Evolutionary conservation across 805 yeast species (phyloP), one percentile per base, ranked within the genome.

Genomic region (Metschnikowia drakensbergensis): DNA sequence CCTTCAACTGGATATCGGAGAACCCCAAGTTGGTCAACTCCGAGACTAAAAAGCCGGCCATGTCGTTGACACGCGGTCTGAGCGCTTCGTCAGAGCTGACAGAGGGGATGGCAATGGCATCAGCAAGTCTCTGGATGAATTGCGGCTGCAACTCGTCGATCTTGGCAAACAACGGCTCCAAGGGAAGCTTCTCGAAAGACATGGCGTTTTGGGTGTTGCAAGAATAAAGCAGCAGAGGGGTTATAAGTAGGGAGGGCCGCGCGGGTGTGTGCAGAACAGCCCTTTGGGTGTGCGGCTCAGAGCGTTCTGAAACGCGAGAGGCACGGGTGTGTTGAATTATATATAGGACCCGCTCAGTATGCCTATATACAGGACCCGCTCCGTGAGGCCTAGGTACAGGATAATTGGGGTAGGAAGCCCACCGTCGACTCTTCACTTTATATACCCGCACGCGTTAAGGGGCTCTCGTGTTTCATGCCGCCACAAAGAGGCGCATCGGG

Each of bases 31-130:
- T 63, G 46, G 72, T 76, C 61, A 94, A 77, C 70, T 92, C 90
- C 5, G 68, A 66, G 48, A 80, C 82, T 50, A 94, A 73, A 68
- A 87, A 94, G 42, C 87, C 79, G 33, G 96, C 95, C 88, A 95
- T 94, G 63, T 82, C 84, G 52, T 89, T 83, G 40, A 94, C 98
- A 64, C 85, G 75, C 28, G 96, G 94, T 69, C 99, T 86, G 57
- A 88, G 78, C 9, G 82, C 67, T 62, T 90, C 96, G 64, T 94
- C 99, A 36, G 88, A 83, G 4, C 97, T 90, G 40, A 94, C 98
- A 7, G 97, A 91, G 42, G 96, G 95, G 58, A 92, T 94, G 51
- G 89, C 86, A 40, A 94, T 90, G n/a, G 97, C 97, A 44, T 84
- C 75, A 37, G 82, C 68, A 51, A 94, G 77, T 57, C 96, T 76